These are phyloP conservation scores for Penicillium griseofulvum DNA, from an alignment of 2,329 filamentous ascomycete genomes.

Conservation along the genomic window DNA sequence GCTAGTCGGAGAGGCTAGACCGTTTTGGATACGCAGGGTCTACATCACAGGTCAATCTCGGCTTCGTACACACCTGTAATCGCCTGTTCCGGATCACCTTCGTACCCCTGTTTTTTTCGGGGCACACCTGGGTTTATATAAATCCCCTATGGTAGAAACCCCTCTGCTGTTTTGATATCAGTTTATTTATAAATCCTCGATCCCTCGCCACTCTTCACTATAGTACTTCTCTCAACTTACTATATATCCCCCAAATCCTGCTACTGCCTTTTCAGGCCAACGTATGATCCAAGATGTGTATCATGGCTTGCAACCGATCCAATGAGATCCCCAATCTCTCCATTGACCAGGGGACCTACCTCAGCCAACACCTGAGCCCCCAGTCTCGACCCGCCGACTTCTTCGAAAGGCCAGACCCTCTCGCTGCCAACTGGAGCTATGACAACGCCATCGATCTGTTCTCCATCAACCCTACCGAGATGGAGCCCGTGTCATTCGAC, in stretches of 20 bases:
- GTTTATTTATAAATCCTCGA: constrained; percentile 3
- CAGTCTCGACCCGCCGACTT: constrained; percentile 13
- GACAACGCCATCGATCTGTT: constrained; percentile 37
- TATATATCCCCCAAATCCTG: not conserved
- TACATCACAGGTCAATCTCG: constrained; percentile 20
- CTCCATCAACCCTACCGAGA: constrained; percentile 31
- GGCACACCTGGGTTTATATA: constrained; percentile 13
- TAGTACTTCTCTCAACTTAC: not conserved
- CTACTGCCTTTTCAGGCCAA: not conserved
- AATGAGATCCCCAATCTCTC: constrained; percentile 17
- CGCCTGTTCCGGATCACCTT: constrained; percentile 7
- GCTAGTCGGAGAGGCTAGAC: not conserved
- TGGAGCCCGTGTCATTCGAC: constrained; percentile 31
- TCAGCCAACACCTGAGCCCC: constrained; percentile 22
- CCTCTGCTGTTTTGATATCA: constrained; percentile 9
- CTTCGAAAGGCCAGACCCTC: constrained; percentile 30
- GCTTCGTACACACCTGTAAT: constrained; percentile 13
- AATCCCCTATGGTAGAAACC: constrained; percentile 12
- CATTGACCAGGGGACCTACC: constrained; percentile 18
- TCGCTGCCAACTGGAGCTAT: constrained; percentile 38
- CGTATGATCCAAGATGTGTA: constrained; percentile 12
- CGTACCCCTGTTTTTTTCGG: constrained; percentile 7
- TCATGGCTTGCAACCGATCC: constrained; percentile 20
- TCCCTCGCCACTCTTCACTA: not conserved
- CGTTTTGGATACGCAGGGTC: constrained; percentile 3